Evolutionary conservation across 1,284 basidiomycete genomes (phyloP), one percentile per base, ranked within the genome.

Genomic region (Ustilago crameri): DNA sequence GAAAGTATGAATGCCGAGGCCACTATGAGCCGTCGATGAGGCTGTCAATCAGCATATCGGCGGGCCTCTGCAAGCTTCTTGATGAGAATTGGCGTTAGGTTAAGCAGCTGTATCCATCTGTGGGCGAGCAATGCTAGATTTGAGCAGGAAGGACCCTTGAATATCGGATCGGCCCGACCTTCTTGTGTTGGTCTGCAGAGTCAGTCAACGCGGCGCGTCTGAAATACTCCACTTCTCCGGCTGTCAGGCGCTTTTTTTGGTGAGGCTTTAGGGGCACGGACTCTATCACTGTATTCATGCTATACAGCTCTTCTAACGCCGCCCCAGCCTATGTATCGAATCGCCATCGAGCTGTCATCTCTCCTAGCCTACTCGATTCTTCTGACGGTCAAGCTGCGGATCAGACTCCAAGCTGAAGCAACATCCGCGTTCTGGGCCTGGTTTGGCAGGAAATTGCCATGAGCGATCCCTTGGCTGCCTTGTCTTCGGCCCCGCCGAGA

Each of bases 391-490:
- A 30, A 30, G 30, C 12, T 30, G 30, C 30, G 30, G 7, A 30
- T 30, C 30, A 30, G 30, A 12, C 30, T 30, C 7, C 7, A 30
- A 30, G 30, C 30, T 30, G 7, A 30, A 30, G 30, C 30, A 5
- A 30, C 30, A 30, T 5, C 30, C 7, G 30, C 5, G 30, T 30
- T 5, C 5, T 7, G 5, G 5, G 37, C n/a, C 34, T 35, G 14
- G 17, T 15, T 40, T 9, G 34, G 5, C 18, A 18, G 30, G n/a
- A 12, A 26, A 32, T 52, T n/a, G 35, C 17, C 10, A 67, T 67
- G 64, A 57, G 35, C 41, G 64, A 67, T 26, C 64, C 64, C 18
- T 41, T 67, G 46, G 57, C 64, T n/a, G 58, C 64, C 18, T 18
- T 55, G 15, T 49, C 44, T 9, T 56, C 64, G 42, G 50, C 46